phyloP scores from a whole-genome alignment of 352 stramenopile species.

The Globisporangium solare region DNA sequence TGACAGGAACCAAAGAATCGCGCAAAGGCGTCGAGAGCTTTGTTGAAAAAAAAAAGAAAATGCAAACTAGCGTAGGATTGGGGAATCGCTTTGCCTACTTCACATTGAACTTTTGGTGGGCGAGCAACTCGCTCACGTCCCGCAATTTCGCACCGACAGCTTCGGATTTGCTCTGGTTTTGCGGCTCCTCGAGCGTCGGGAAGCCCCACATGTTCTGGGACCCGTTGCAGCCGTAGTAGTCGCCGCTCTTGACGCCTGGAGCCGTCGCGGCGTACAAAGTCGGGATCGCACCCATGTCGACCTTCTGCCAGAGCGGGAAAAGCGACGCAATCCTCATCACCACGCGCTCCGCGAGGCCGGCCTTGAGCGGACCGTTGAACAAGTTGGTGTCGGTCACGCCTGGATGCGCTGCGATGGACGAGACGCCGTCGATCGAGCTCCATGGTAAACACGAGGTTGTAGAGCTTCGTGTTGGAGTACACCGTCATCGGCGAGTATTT shows the following conservation, averaged over 20 bases:
- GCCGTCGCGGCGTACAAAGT: slow-evolving; percentile 40
- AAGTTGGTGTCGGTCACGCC: slow-evolving; percentile 34
- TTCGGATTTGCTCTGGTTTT: slow-evolving; percentile 22
- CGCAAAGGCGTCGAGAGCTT: too few species aligned
- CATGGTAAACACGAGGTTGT: slow-evolving; percentile 42
- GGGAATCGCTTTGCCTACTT: slow-evolving; percentile 5
- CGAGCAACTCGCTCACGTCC: slow-evolving; percentile 37
- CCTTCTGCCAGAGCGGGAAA: slow-evolving; percentile 33
- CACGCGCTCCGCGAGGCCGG: slow-evolving; percentile 23
- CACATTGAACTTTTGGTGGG: slow-evolving; percentile 23
- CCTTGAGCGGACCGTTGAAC: slow-evolving; percentile 21
- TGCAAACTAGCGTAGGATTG: too few species aligned
- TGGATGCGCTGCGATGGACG: slow-evolving; percentile 25
- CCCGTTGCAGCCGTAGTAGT: slow-evolving; percentile 30
- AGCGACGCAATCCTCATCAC: slow-evolving; percentile 24
- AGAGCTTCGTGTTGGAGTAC: slow-evolving; percentile 49
- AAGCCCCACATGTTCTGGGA: slow-evolving; percentile 25
- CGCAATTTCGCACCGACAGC: slow-evolving; percentile 28
- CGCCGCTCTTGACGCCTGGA: slow-evolving; percentile 15
- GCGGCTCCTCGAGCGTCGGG: slow-evolving; percentile 28
- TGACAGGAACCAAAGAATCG: too few species aligned
- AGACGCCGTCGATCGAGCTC: slow-evolving; percentile 33
- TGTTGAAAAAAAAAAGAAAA: too few species aligned
- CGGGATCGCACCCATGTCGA: slow-evolving; percentile 37
- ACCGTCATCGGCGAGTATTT: slow-evolving; percentile 29